Base-by-base conservation (phyloP, 805 yeast species). In the Kodamaea neixiangensis region DNA sequence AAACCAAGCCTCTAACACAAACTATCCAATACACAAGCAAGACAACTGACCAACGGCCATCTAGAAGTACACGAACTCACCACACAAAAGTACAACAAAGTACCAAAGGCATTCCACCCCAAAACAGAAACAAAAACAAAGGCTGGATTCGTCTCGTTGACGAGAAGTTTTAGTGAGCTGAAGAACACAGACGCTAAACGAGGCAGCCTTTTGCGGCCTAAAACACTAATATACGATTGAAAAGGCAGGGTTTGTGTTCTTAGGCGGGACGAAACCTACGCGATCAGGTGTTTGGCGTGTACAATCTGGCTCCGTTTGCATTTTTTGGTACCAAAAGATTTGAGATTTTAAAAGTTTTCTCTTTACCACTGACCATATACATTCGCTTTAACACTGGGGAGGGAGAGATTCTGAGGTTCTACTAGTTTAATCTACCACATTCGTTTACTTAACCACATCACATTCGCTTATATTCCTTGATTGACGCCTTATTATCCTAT, bases 221-320 rank as follows among this genome's bases (percentile, higher is more conserved):
- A 37, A 15, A 15, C 15, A 37, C 41, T 25, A 25, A 25, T 25
- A 25, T 25, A 25, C 31, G 31, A 25, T 25, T 13, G 10, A 25
- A 25, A 9, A 9, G 41, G 19, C 15, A 19, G 7, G 13, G 41
- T 37, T 37, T 37, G 41, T 37, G 41, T 37, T 6, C 41, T 2
- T 37, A 10, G n/a, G 21, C 41, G 21, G 41, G 41, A 37, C 41
- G 41, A 37, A 37, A 37, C 41, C 19, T 37, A 37, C 41, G 41
- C 41, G 38, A 34, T 34, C 19, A n/a, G 7, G 13, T 7, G 13
- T 37, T 19, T 37, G 7, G 31, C 31, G 31, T 25, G 31, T 7
- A 25, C 31, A 25, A 25, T 25, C 31, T 9, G 31, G 5, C 31
- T 25, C 31, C 11, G 31, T 25, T 25, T 22, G 29, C 29, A 22